Evolutionary conservation across 2,329 filamentous ascomycete species (phyloP).

Genomic region (Diaporthe nobilis): DNA sequence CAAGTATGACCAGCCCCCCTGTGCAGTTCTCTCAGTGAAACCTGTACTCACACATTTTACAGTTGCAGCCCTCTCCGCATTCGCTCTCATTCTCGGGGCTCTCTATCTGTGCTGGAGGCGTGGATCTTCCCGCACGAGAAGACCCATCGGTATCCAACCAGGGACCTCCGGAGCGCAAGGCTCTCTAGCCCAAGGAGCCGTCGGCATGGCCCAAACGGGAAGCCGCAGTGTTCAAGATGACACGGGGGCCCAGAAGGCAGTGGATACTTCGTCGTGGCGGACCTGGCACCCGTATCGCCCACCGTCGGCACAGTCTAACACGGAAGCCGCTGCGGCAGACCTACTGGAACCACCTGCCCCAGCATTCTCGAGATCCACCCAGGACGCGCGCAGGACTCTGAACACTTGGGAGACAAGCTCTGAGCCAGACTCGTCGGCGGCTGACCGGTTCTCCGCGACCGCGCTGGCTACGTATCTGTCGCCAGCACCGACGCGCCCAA

Average conservation of each 20-base stretch:
- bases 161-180: not conserved
- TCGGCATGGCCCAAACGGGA: not conserved
- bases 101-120: slow-evolving; percentile 16
- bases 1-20: not conserved
- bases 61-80: not conserved
- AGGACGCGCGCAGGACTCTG: not conserved
- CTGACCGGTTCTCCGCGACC: not conserved
- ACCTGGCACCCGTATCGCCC: slow-evolving; percentile 4
- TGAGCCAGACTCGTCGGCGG: slow-evolving; percentile 2
- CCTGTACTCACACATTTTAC: not conserved
- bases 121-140: not conserved
- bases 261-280: not conserved
- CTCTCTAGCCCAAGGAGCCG: not conserved
- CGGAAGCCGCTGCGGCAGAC: not conserved
- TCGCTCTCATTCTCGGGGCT: not conserved
- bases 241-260: not conserved
- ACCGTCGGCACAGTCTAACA: not conserved
- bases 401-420: slow-evolving; percentile 17
- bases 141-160: not conserved
- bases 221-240: not conserved
- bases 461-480: slow-evolving; percentile 10
- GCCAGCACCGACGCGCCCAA: not conserved
- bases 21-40: not conserved
- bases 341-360: not conserved
- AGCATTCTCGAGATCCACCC: not conserved